Conservation (phyloP, 192 early-diverging fungal species). For the Chytriomyces sp. region DNA sequence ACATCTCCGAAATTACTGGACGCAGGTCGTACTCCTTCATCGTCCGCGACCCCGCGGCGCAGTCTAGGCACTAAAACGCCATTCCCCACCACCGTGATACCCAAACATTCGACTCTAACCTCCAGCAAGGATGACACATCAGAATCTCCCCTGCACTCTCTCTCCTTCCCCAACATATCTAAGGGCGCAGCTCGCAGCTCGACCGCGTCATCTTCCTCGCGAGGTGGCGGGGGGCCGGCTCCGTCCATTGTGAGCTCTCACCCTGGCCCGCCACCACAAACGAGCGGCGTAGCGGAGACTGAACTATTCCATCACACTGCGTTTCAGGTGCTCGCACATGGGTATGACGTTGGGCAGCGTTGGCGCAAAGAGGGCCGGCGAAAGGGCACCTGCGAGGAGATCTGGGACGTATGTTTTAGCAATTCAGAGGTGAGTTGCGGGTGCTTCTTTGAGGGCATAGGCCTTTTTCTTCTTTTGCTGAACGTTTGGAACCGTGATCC, state of each 20-base stretch:
- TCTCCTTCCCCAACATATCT: too few species aligned
- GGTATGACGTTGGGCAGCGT: conserved; percentile 55
- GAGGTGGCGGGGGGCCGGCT: not conserved
- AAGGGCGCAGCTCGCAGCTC: not conserved
- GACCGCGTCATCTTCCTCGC: not conserved
- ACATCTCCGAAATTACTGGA: too few species aligned
- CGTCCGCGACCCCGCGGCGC: too few species aligned
- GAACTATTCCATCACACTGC: conserved; percentile 65
- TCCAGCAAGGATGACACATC: too few species aligned
- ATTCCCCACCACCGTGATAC: too few species aligned
- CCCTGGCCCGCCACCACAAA: conserved; percentile 42
- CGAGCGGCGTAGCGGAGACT: conserved; percentile 44
- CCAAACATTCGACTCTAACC: too few species aligned
- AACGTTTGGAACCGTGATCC: not conserved
- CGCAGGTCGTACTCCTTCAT: too few species aligned
- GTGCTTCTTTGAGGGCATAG: not conserved
- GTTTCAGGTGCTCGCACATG: conserved; percentile 70
- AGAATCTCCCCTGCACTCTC: too few species aligned
- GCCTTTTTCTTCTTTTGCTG: not conserved
- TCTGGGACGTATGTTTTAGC: conserved; percentile 58
- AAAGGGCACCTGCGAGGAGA: conserved; percentile 22
- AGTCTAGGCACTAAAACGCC: too few species aligned
- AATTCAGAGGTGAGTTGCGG: conserved; percentile 66
- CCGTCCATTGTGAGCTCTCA: conserved; percentile 11
- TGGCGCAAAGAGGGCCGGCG: not conserved